Base-by-base conservation (phyloP, 805 yeast species). In the Candida lessepsii region DNA sequence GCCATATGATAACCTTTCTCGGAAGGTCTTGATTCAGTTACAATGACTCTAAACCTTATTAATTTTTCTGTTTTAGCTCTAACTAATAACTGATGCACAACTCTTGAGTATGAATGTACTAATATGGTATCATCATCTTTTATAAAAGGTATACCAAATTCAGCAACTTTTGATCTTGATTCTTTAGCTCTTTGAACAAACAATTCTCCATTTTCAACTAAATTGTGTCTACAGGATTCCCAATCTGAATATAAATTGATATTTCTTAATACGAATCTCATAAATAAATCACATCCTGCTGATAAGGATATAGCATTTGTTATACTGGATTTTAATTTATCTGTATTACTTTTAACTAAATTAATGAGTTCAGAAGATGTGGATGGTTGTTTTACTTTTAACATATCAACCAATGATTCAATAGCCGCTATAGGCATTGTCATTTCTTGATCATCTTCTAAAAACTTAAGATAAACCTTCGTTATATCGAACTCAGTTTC, bases 361-460 rank as follows among this genome's bases (percentile, higher is more conserved):
- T 80, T 85, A 54, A 90, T 90, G 56, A 93, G 75, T 59, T 93
- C 99, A 2, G 96, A 86, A 2, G 96, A 88, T 0, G 99, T 93
- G 8, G 88, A 75, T 6, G 99, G 97, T 58, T 88, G 89, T 51
- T 88, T 83, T 35, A 82, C 79, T 48, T 82, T 75, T 20, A 91
- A 65, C 64, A 93, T 75, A 7, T 93, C 85, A 19, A 93, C 96
- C 32, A 93, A 70, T 9, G 96, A 80, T 67, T 93, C 98, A 55
- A 93, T 93, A 25, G 99, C 99, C 30, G 99, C 99, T 24, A 93
- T 87, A 1, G 99, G 99, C 97, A 90, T 93, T 5, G 99, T 90
- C 81, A 93, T 86, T 42, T 93, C 98, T n/a, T 86, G 74, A 64
- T 93, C 97, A 37, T 89, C 96, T 50, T 77, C 79, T 47, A 93